Evolutionary conservation across 164 flowering plant species (phyloP), one percentile per base, ranked within the genome.

Genomic region (Chloranthus sessilifolius): DNA sequence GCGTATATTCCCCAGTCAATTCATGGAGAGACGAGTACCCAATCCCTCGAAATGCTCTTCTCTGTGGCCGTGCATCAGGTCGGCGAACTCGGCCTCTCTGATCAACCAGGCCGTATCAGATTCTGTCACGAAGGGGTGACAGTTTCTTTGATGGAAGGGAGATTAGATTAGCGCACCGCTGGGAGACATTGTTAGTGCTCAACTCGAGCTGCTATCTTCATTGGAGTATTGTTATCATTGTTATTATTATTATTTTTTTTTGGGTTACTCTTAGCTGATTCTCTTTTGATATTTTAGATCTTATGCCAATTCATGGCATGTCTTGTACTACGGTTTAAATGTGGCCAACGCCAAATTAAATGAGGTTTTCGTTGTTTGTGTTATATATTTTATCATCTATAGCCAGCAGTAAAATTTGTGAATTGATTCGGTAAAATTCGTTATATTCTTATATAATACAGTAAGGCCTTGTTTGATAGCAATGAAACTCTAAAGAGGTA

Each of bases 21-120:
- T 89, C 97, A 28, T 77, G 73, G 83, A 85, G 95, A 58, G 95
- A 89, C 26, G 97, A 89, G 42, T 64, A 66, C 52, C 89, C 95
- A 0, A 89, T 85, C 44, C 97, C 97, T 3, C 69, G 44, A 25
- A 81, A 85, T 63, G 88, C 85, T 51, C 79, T 81, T 56, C 81
- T 72, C 0, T 88, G 97, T 39, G 97, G 97, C 16, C 69, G 78
- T 24, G 95, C 97, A 8, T 34, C 57, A 0, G 85, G 88, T n/a
- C 90, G 56, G 5, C 58, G 56, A 16, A 77, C 75, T 33, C 47
- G 78, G 19, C 61, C 72, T 37, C 42, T 64, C 10, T 65, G 50
- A 59, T 25, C 17, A 22, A 43, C 14, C 28, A 24, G 4, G 12
- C 20, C 27, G 2, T 15, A 9, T 10, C 7, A 14, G n/a, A 11